Evolutionary conservation across 192 early-diverging fungal species (phyloP).

Genomic region (Neocallimastix lanati): DNA sequence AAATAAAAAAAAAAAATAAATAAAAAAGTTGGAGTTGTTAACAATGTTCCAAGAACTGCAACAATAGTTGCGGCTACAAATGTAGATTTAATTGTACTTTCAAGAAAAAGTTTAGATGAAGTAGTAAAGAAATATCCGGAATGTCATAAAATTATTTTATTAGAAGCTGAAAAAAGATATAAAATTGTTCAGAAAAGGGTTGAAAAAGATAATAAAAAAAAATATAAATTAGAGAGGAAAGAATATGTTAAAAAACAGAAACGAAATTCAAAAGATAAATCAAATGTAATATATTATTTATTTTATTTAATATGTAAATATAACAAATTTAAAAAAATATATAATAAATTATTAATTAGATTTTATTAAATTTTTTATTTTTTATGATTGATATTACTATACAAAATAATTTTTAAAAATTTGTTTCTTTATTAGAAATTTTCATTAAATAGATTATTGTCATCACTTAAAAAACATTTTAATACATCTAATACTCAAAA

Average conservation of each 20-base stretch:
- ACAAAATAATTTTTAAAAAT: too few relatives aligned
- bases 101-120: constrained; percentile 11
- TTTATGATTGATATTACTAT: too few relatives aligned
- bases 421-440: too few relatives aligned
- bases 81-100: constrained; percentile 15
- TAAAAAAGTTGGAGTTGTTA: constrained; percentile 14
- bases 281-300: too few relatives aligned
- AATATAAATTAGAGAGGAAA: background rate
- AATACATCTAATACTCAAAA: background rate
- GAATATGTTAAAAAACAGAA: constrained; percentile 1
- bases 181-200: constrained; percentile 12
- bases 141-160: constrained; percentile 18
- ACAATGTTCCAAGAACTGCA: constrained; percentile 20
- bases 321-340: too few relatives aligned
- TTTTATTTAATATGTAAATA: too few relatives aligned
- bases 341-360: too few relatives aligned
- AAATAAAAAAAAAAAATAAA: too few relatives aligned
- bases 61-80: constrained; percentile 13
- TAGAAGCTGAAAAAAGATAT: constrained; percentile 23
- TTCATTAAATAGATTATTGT: background rate
- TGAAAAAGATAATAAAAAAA: constrained; percentile 1
- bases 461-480: background rate
- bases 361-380: too few relatives aligned
- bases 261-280: too few relatives aligned
- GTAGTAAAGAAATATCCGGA: constrained; percentile 26